A percentile compares a stretch with the other conserved stretches of the same genome.
These are phyloP conservation scores for Saccharomycopsis schoenii DNA, from an alignment of 805 yeast species.

Conservation along the genomic window DNA sequence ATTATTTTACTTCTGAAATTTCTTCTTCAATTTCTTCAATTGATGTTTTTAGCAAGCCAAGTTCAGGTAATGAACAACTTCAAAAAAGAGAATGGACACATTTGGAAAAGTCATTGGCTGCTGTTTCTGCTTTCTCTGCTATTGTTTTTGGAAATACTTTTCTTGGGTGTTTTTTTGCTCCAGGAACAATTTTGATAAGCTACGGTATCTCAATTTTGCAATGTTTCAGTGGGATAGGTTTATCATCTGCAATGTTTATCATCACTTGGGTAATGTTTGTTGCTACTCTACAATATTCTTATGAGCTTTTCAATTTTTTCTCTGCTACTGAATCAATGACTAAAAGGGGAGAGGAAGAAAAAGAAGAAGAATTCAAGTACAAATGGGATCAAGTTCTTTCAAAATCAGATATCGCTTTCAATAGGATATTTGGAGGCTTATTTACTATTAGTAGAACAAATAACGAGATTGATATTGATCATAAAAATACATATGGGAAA, in stretches of 20 bases:
- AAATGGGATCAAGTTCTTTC: neutral
- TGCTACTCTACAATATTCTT: neutral
- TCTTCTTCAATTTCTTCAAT: neutral
- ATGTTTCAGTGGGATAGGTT: neutral
- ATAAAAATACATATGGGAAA: neutral
- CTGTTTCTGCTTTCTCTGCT: neutral
- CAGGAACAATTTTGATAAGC: neutral
- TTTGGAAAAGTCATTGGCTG: neutral
- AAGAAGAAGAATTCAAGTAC: neutral
- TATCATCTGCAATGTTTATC: neutral
- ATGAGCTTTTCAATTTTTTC: neutral
- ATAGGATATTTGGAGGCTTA: neutral
- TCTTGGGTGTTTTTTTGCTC: neutral
- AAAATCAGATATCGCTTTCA: neutral
- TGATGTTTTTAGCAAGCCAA: neutral
- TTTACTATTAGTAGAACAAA: neutral
- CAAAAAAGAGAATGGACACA: neutral
- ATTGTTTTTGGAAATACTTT: neutral
- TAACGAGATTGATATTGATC: neutral
- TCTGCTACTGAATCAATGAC: neutral
- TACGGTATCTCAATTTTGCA: neutral
- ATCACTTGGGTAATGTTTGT: slow-evolving; percentile 1
- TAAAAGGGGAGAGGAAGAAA: neutral
- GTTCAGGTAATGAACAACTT: neutral
- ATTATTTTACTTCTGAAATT: neutral